Base-by-base conservation (phyloP, 495 filamentous ascomycete species). In the Chaetomium fimeti region DNA sequence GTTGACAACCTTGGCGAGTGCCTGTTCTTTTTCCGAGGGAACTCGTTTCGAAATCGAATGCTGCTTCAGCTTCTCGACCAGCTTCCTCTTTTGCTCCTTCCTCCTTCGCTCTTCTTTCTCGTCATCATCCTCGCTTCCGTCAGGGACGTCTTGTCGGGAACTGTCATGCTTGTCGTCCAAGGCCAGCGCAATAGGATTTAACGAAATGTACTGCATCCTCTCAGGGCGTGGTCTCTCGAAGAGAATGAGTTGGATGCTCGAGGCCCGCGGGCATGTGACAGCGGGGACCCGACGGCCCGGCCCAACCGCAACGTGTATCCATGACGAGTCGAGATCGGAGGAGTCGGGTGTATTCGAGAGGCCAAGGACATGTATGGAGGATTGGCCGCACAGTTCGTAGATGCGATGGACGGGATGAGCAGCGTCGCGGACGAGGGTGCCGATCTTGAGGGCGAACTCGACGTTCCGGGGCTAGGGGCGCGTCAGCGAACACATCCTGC, bases 121-220 rank as follows among this genome's bases (percentile, higher is more conserved):
- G 45, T 87, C 83, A 62, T 88, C 88, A 4, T 81, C 81, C 61
- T 89, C 83, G 18, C 82, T 76, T 65, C 84, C 85, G 49, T 74
- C 78, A 62, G 64, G 66, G 4, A 67, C 65, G 25, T 71, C 70
- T 53, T 73, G 62, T 24, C 66, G 70, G n/a, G 66, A 67, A 25
- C 66, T 63, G 28, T 72, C 70, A 22, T 74, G 74, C 68, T 96
- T 92, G 73, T 97, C 95, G 11, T 85, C 90, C 57, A 99, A 78
- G 0, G 91, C 91, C 32, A 99, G 77, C 0, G 92, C 88, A 45
- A 99, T 98, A 0, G 93, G 94, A 48, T 86, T 83, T 20, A 96
- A 79, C 1, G 94, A 98, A 74, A 97, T 91, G 70, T 97, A 98
- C 75, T 99, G 93, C 94, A 99, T 99, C 63, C 87, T 84, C 36